These are phyloP conservation scores for Trichophyton rubrum DNA, from an alignment of 2,329 filamentous ascomycete species.

Conservation along the genomic window DNA sequence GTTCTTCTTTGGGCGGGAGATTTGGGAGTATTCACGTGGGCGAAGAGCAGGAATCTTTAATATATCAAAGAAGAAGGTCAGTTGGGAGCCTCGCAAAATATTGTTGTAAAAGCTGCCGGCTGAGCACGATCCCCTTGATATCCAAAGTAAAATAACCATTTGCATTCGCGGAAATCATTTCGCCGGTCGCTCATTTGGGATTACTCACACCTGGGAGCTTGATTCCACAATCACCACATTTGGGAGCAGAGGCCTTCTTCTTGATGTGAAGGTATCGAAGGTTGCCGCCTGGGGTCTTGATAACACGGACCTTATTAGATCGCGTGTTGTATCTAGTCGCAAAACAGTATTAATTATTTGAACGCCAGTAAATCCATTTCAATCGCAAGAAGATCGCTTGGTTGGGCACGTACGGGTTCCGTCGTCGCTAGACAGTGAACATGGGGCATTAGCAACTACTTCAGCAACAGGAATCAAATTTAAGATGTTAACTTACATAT, in stretches of 20 bases:
- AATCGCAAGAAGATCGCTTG: constrained; percentile 7
- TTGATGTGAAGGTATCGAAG: constrained; percentile 97
- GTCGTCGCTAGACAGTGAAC: constrained; percentile 49
- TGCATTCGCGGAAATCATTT: neutral
- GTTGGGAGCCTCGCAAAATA: neutral
- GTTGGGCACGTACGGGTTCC: constrained; percentile 56
- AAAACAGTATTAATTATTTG: constrained; percentile 6
- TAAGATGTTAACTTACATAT: constrained; percentile 28
- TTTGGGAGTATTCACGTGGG: constrained; percentile 91
- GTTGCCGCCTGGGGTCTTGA: constrained; percentile 94
- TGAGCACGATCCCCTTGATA: neutral
- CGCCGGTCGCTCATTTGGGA: constrained; percentile 13
- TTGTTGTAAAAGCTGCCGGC: neutral
- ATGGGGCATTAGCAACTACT: constrained; percentile 13
- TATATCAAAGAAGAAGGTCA: neutral
- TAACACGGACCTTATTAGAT: constrained; percentile 89
- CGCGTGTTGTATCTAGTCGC: constrained; percentile 80
- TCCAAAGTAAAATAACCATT: neutral
- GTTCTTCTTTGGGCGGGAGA: constrained; percentile 98
- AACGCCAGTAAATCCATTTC: neutral
- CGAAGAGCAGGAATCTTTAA: constrained; percentile 82
- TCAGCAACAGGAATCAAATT: neutral
- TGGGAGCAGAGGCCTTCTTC: constrained; percentile 96
- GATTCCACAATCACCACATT: constrained; percentile 97
- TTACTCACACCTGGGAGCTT: constrained; percentile 94